A percentile compares a stretch with the other conserved stretches of the same genome.
Evolutionary conservation across 371 early-diverging fungal species (phyloP).

Genomic region (Mucor sp.): DNA sequence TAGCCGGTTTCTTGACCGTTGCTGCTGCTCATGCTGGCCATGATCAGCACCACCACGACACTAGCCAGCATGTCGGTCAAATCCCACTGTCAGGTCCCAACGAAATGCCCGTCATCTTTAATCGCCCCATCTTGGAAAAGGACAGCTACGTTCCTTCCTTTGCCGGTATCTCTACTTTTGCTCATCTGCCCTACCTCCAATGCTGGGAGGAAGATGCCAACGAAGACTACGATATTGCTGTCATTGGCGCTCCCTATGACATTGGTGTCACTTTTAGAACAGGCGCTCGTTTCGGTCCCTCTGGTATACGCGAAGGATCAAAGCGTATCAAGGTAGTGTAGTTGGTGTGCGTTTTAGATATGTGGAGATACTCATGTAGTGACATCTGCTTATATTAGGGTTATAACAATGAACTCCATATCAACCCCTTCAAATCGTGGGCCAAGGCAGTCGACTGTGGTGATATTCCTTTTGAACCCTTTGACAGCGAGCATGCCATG

Average conservation of each 20-base stretch:
- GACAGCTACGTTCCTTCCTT: constrained; percentile 43
- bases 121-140: constrained; percentile 34
- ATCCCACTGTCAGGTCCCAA: constrained; percentile 19
- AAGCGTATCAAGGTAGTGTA: constrained; percentile 38
- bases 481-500: constrained; percentile 47
- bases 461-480: constrained; percentile 53
- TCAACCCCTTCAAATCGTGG: constrained; percentile 52
- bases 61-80: constrained; percentile 5
- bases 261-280: constrained; percentile 52
- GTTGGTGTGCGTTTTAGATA: neutral
- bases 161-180: constrained; percentile 55
- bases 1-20: neutral
- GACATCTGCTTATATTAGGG: constrained; percentile 15
- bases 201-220: constrained; percentile 43
- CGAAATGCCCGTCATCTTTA: constrained; percentile 16
- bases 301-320: constrained; percentile 49
- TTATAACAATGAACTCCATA: constrained; percentile 35
- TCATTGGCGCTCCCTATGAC: constrained; percentile 52
- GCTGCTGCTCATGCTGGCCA: constrained; percentile 21
- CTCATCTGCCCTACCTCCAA: constrained; percentile 47
- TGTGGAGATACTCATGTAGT: too few species aligned
- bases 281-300: constrained; percentile 56
- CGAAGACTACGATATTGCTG: constrained; percentile 51
- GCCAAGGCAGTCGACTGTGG: constrained; percentile 55
- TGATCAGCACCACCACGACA: neutral